Percentiles rank a stretch among this genome's conserved stretches.
Evolutionary conservation across 1,284 basidiomycete species (phyloP).

Genomic region (Pseudozyma flocculosa): DNA sequence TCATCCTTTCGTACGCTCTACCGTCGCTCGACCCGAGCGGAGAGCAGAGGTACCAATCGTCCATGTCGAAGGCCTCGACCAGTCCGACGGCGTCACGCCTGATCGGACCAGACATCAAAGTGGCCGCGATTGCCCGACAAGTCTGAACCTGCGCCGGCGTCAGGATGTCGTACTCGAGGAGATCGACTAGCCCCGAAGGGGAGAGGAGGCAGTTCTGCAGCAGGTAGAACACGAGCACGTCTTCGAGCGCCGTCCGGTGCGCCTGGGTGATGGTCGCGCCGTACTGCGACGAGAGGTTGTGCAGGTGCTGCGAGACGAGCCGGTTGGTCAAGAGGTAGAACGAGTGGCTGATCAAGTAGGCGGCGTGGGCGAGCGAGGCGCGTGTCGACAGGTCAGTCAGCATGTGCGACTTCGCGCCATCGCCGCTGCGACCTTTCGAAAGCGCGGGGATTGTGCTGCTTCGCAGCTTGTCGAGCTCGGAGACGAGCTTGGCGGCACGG

Average conservation of each 20-base stretch:
- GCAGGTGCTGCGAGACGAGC: constrained; percentile 2
- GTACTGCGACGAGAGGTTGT: constrained; percentile 9
- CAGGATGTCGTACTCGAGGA: constrained; percentile 18
- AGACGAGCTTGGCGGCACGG: constrained; percentile 25
- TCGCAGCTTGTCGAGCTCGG: constrained; percentile 21
- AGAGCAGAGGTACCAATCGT: constrained; percentile 48
- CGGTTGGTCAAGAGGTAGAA: constrained; percentile 8
- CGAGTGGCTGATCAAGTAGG: constrained; percentile 25
- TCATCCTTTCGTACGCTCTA: constrained; percentile 41
- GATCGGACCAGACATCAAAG: constrained; percentile 18
- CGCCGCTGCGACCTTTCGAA: not conserved
- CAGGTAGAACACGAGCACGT: constrained; percentile 26
- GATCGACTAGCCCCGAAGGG: constrained; percentile 12
- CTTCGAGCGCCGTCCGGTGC: constrained; percentile 14
- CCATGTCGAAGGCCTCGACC: constrained; percentile 44
- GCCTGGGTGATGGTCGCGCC: not conserved
- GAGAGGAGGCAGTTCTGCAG: constrained; percentile 39
- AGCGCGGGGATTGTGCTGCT: too few relatives aligned
- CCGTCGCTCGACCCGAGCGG: constrained; percentile 42
- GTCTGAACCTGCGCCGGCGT: constrained; percentile 10
- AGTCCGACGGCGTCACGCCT: constrained; percentile 30
- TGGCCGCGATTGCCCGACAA: constrained; percentile 11
- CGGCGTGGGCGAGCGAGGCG: constrained; percentile 34
- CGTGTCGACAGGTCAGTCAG: constrained; percentile 35
- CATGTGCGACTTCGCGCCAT: constrained; percentile 21